Evolutionary conservation across 1,139 yeast genomes (phyloP).

Genomic region (Kodamaea sp.): DNA sequence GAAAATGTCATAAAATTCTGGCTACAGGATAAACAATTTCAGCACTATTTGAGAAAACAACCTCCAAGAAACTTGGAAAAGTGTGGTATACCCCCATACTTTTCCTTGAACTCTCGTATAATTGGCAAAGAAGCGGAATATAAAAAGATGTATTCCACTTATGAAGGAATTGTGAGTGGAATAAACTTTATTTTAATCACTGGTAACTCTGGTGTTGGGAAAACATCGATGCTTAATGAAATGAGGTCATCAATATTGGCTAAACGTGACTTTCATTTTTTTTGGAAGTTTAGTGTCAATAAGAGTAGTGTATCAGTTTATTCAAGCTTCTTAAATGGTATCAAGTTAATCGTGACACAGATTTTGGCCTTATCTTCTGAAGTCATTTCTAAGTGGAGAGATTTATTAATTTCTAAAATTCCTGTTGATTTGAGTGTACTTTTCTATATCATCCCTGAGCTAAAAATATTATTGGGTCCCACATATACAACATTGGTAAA

Average conservation of each 20-base stretch:
- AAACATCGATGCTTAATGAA: constrained; percentile 43
- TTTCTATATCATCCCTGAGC: constrained; percentile 44
- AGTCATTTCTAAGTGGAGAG: constrained; percentile 42
- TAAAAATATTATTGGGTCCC: constrained; percentile 42
- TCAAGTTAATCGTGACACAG: constrained; percentile 41
- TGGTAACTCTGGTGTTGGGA: constrained; percentile 51
- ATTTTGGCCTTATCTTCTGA: constrained; percentile 39
- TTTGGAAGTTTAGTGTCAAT: constrained; percentile 39
- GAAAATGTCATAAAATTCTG: constrained; percentile 8
- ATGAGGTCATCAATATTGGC: constrained; percentile 36
- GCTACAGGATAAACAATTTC: constrained; percentile 6
- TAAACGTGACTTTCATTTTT: constrained; percentile 36
- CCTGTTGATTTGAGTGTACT: constrained; percentile 43
- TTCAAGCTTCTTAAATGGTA: constrained; percentile 29
- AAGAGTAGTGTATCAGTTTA: constrained; percentile 28
- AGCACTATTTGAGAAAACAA: constrained; percentile 6
- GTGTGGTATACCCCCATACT: constrained; percentile 17
- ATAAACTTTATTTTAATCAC: constrained; percentile 33
- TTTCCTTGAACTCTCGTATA: constrained; percentile 28
- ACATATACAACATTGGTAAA: constrained; percentile 28
- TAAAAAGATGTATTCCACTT: constrained; percentile 21
- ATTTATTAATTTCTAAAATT: constrained; percentile 36
- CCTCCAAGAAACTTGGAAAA: constrained; percentile 4
- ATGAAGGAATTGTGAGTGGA: constrained; percentile 21
- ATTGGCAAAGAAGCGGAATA: constrained; percentile 37